phyloP scores from a whole-genome alignment of 2,329 filamentous ascomycete genomes.

The Pyrenochaeta sp. region DNA sequence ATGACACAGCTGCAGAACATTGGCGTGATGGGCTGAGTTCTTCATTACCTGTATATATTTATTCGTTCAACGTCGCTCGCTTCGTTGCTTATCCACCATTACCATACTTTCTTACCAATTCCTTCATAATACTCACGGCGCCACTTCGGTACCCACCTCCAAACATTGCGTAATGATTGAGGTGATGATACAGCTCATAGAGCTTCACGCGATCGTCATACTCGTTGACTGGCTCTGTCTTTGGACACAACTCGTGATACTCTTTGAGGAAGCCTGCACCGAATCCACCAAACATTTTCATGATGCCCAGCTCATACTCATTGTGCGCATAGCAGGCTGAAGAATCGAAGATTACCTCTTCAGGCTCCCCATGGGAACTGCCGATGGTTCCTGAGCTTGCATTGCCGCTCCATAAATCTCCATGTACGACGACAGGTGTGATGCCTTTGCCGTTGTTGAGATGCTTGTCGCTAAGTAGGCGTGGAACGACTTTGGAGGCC shows the following conservation, averaged over 20 bases:
- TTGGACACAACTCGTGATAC: slow-evolving; percentile 78
- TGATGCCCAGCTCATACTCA: slow-evolving; percentile 92
- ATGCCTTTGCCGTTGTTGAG: slow-evolving; percentile 69
- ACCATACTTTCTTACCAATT: slow-evolving; percentile 75
- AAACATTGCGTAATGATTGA: slow-evolving; percentile 89
- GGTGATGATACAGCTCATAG: slow-evolving; percentile 90
- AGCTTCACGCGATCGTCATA: slow-evolving; percentile 83
- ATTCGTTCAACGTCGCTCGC: slow-evolving; percentile 4
- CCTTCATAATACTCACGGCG: slow-evolving; percentile 81
- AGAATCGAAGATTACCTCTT: slow-evolving; percentile 85
- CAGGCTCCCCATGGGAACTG: slow-evolving; percentile 65
- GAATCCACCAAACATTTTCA: slow-evolving; percentile 96
- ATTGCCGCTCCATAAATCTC: slow-evolving; percentile 95
- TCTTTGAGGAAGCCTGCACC: slow-evolving; percentile 74
- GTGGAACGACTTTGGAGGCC: slow-evolving; percentile 72
- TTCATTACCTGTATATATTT: slow-evolving; percentile 13
- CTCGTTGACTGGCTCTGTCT: slow-evolving; percentile 80
- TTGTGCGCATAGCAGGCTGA: slow-evolving; percentile 83
- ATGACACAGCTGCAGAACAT: background rate
- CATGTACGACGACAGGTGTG: slow-evolving; percentile 83
- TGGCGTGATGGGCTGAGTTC: background rate
- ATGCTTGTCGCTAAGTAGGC: slow-evolving; percentile 74
- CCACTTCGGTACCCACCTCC: slow-evolving; percentile 79
- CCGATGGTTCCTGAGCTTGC: slow-evolving; percentile 71
- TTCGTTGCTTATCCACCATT: slow-evolving; percentile 3